Evolutionary conservation across 495 filamentous ascomycete genomes (phyloP), one percentile per base, ranked within the genome.

Genomic region (Trichoderma gamsii): DNA sequence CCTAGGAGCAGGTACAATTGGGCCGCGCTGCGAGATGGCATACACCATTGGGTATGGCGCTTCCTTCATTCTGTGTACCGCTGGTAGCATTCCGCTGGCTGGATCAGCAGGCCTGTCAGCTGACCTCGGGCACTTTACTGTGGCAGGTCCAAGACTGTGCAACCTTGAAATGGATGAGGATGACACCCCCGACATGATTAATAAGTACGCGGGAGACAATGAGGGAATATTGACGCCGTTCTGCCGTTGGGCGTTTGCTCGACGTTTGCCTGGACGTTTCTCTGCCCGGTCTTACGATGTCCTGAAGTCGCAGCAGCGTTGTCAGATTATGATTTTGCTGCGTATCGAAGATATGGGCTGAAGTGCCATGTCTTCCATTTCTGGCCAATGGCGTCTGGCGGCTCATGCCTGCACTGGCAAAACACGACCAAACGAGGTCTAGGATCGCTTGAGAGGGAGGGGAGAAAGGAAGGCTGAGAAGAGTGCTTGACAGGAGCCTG

Each of bases 21-120:
- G 49, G 49, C 49, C 49, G 49, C 49, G n/a, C 49, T 52, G 49
- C 49, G 18, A 52, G 7, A 52, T 52, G n/a, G n/a, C n/a, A 52
- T 9, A n/a, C 49, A n/a, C 49, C 49, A 23, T 16, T 51, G 29
- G 35, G 5, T 5, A 38, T 38, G 35, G 35, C 35, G 35, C 35
- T 38, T 38, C 35, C 35, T 38, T 38, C 35, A 9, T 9, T 38
- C 35, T 13, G 23, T 15, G 56, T 15, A 61, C 56, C 25, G 11
- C 9, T 29, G 25, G 25, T 23, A 11, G 56, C 56, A 27, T 61
- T 29, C 56, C 25, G 56, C 56, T 27, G 56, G 56, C 56, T 13
- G 27, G 56, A 61, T 61, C 56, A 29, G 56, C 21, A 61, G 23
- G 23, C 11, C 56, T 61, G 56, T 61, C 56, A 61, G 56, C 56